Evolutionary conservation across 2,329 filamentous ascomycete genomes (phyloP), one percentile per base, ranked within the genome.

Genomic region (Nothophaeocryptopus gaeumannii): DNA sequence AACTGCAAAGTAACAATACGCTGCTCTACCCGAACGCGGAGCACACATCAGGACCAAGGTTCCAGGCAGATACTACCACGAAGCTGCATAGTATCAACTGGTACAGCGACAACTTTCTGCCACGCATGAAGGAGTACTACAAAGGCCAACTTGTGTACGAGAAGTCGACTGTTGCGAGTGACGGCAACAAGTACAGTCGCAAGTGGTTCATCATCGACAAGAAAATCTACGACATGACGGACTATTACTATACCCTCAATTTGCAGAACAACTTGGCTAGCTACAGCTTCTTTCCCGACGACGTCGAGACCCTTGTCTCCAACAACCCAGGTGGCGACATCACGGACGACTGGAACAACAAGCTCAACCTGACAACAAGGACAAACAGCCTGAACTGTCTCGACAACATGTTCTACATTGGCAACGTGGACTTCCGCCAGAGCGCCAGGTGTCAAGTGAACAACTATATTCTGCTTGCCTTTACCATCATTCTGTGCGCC

Each of bases 401-500:
- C 58, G 79, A 91, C 62, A 88, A 90, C 59, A 78, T 82, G 14
- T 96, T 95, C 70, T 93, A 89, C 63, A 78, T 86, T 42, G 93
- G 92, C 43, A 85, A 84, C 54, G 80, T 83, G 0, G 93, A 99
- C 69, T 97, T 97, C 78, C 83, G 93, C 41, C 73, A 88, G 14
- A 77, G 80, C 1, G 69, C 89, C 2, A 81, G 78, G 58, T 99
- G 93, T 68, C 83, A 88, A 62, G 84, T 89, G 63, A 95, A 96
- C 76, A 92, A 92, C 72, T 97, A 89, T 71, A 84, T 97, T 55
- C 76, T 99, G 50, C 75, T 97, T 45, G 84, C 83, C 2, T 95
- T 96, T 66, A 88, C 90, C n/a, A 78, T 95, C 63, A 76, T 97
- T 10, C 76, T 99, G 46, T 89, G 86, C 66, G 54, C 79, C 1